Evolutionary conservation across 495 filamentous ascomycete species (phyloP), one percentile per base, ranked within the genome.

Genomic region (Trypethelium eluteriae): DNA sequence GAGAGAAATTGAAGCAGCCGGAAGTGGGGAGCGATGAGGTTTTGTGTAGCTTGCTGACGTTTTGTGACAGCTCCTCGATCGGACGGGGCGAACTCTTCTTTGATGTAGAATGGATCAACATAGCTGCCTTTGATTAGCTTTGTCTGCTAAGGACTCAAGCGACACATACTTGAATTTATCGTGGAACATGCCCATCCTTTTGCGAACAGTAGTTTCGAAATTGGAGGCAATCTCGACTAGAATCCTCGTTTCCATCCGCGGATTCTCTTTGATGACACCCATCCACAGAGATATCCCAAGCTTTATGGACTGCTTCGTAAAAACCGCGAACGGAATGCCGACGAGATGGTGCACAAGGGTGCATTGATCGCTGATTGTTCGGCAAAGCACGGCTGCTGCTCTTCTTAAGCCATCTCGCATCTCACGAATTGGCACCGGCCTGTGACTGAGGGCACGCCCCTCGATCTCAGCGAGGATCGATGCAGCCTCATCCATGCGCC

Each of bases 181-280:
- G 73, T 89, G 89, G 76, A 98, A 99, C 38, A 97, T 77, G 16
- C 95, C 94, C 56, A 86, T 83, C 63, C 81, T 82, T 69, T 84
- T 88, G 68, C 88, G 82, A 35, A 96, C 84, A 39, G 86, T 92
- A 61, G 80, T 76, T 73, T 97, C 92, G 91, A 94, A 99, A 62
- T 89, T 86, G 70, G 89, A 86, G 2, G 88, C 88, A 67, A 98
- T 87, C 72, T 95, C 90, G 56, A 84, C 84, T 34, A 98, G 74
- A 61, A 99, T 84, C 57, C 89, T 87, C 1, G 93, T 81, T 73
- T 96, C 90, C 77, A 96, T 85, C 59, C 81, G 82, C 16, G 93
- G 92, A 72, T 96, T 98, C 72, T 98, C 95, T 73, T 98, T 93
- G 70, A 98, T 97, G 6, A 97, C 88, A 38, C 93, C 92, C 53